Evolutionary conservation across 192 early-diverging fungal species (phyloP).

Genomic region (Phlyctochytrium planicorne): DNA sequence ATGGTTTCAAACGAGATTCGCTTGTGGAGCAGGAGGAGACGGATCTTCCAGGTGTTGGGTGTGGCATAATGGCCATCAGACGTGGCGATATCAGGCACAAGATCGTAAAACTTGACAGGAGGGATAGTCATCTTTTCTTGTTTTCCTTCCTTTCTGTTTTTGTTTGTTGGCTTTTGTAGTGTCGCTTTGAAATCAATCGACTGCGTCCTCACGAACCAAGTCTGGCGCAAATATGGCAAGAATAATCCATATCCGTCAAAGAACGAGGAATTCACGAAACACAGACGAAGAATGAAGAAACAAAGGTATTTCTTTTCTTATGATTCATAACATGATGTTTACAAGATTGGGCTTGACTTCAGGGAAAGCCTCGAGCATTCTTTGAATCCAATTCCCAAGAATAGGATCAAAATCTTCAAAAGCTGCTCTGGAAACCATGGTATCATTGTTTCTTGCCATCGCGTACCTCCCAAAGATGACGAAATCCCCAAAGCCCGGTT

Average conservation of each 20-base stretch:
- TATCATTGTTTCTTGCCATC: constrained; percentile 22
- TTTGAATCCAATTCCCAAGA: constrained; percentile 24
- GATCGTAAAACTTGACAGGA: background rate
- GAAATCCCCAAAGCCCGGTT: constrained; percentile 33
- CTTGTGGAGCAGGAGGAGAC: constrained; percentile 30
- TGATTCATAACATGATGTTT: too few species aligned
- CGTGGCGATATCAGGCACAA: background rate
- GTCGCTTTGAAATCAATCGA: too few species aligned
- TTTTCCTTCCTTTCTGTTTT: too few species aligned
- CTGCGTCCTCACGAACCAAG: too few species aligned
- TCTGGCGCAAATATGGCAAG: too few species aligned
- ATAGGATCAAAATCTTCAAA: constrained; percentile 33
- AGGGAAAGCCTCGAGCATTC: constrained; percentile 15
- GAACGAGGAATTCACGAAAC: too few species aligned
- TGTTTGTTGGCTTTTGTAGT: too few species aligned
- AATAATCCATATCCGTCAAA: too few species aligned
- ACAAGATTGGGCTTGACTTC: background rate
- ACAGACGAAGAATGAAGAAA: too few species aligned
- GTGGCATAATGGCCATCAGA: background rate
- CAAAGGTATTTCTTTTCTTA: too few species aligned
- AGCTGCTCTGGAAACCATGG: constrained; percentile 16
- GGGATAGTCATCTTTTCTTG: too few species aligned
- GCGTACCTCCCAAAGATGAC: constrained; percentile 40
- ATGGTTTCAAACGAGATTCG: constrained; percentile 19
- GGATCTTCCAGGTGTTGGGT: constrained; percentile 38